Conservation (phyloP, 768 basidiomycete species). For the Lactarius hengduanensis region DNA sequence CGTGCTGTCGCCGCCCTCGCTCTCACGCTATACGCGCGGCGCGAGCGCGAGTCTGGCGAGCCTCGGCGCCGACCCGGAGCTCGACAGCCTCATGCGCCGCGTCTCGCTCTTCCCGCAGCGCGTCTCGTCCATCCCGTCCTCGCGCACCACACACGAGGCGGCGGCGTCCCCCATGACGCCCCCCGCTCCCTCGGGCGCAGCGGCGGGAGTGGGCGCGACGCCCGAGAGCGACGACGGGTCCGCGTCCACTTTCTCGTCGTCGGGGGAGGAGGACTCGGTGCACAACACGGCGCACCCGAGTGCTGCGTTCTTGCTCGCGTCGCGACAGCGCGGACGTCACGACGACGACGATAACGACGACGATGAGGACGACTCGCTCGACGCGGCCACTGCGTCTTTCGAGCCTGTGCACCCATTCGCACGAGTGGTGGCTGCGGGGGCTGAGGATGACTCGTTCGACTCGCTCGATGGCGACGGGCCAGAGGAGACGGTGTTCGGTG, state of each 20-base stretch:
- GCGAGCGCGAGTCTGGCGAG: conserved; percentile 34
- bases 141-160: conserved; percentile 30
- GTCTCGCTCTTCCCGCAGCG: conserved; percentile 47
- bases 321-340: conserved; percentile 33
- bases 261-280: conserved; percentile 51
- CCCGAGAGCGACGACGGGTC: conserved; percentile 36
- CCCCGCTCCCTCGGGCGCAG: conserved; percentile 33
- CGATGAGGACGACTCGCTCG: conserved; percentile 36
- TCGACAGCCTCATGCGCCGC: conserved; percentile 70
- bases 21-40: conserved; percentile 59
- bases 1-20: conserved; percentile 66
- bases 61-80: conserved; percentile 47
- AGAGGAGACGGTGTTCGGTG: conserved; percentile 74
- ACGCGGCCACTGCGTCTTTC: conserved; percentile 40
- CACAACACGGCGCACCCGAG: conserved; percentile 64
- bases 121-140: conserved; percentile 42
- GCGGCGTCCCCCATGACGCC: conserved; percentile 30
- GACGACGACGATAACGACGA: conserved; percentile 22
- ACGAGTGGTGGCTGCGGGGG: conserved; percentile 35
- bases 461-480: conserved; percentile 42
- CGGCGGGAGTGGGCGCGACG: conserved; percentile 9
- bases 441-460: conserved; percentile 48
- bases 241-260: conserved; percentile 53
- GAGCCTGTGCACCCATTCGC: conserved; percentile 64
- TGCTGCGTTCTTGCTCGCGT: conserved; percentile 67